Conservation (phyloP, 140 eudicot genomes). For the Ambrosia hybrid region DNA sequence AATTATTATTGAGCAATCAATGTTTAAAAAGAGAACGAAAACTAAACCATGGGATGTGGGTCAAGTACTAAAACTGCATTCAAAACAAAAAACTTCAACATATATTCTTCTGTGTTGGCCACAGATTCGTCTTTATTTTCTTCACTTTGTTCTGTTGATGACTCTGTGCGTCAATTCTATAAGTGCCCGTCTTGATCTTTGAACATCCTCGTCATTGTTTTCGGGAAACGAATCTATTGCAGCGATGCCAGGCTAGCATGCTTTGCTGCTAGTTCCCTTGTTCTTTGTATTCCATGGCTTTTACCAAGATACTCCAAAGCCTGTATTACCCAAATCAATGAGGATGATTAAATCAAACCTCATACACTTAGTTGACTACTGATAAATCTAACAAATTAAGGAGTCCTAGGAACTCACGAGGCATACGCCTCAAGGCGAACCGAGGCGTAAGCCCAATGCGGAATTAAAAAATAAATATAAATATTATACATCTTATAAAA, state of each 20-base stretch:
- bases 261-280: constrained; percentile 79
- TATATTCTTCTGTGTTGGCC: constrained; percentile 15
- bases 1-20: constrained; percentile 30
- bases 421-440: too few species aligned
- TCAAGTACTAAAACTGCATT: not conserved
- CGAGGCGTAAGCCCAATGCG: too few species aligned
- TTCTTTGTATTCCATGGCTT: constrained; percentile 89
- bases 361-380: too few species aligned
- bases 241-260: constrained; percentile 88
- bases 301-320: constrained; percentile 90
- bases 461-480: too few species aligned
- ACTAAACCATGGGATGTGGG: constrained; percentile 14
- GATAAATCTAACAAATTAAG: too few species aligned
- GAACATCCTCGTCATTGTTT: constrained; percentile 79
- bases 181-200: constrained; percentile 87
- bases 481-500: too few species aligned
- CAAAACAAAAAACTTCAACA: constrained; percentile 15
- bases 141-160: constrained; percentile 76
- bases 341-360: not conserved
- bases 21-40: constrained; percentile 5
- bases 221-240: constrained; percentile 76
- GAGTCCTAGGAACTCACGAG: too few species aligned
- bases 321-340: constrained; percentile 33
- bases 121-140: not conserved
- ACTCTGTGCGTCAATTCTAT: constrained; percentile 84